Conservation (phyloP, 2,329 filamentous ascomycete genomes). For the Monilinia fructicola region DNA sequence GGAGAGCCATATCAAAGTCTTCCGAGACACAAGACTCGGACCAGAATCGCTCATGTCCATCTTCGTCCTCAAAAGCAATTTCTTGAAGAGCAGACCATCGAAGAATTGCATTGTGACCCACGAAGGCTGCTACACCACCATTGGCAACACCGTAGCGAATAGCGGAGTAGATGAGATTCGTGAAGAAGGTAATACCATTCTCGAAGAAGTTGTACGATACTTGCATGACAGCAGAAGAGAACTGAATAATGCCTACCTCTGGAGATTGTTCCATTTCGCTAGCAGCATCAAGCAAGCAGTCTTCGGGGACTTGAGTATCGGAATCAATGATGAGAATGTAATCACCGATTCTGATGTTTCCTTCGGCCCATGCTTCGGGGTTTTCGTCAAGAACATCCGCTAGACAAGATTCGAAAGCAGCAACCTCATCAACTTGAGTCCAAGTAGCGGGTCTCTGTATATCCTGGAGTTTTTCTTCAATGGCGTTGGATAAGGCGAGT, state of each 20-base stretch:
- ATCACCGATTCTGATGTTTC: constrained; percentile 60
- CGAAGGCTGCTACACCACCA: constrained; percentile 68
- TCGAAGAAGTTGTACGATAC: constrained; percentile 72
- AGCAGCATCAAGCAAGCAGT: constrained; percentile 68
- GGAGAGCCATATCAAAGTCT: constrained; percentile 73
- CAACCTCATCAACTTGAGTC: constrained; percentile 44
- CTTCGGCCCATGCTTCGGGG: constrained; percentile 57
- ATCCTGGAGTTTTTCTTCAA: constrained; percentile 22
- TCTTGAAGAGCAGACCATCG: constrained; percentile 65
- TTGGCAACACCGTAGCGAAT: constrained; percentile 69
- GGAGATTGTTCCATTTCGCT: constrained; percentile 71
- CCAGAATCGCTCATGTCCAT: constrained; percentile 64
- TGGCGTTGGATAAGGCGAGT: constrained; percentile 44
- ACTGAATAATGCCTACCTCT: constrained; percentile 71
- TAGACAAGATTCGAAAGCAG: constrained; percentile 49
- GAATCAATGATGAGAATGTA: constrained; percentile 67
- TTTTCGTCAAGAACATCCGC: constrained; percentile 50
- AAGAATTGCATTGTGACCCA: constrained; percentile 74
- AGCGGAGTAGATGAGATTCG: constrained; percentile 71
- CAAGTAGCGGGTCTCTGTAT: constrained; percentile 6
- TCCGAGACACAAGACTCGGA: constrained; percentile 74
- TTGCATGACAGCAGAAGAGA: constrained; percentile 74
- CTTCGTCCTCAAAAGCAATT: constrained; percentile 52
- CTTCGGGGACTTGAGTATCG: constrained; percentile 65
- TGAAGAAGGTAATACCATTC: constrained; percentile 73